Percentiles rank a stretch among this genome's conserved stretches.
Evolutionary conservation across 2,329 filamentous ascomycete genomes (phyloP).

Genomic region (Colletotrichum gloeosporioides): DNA sequence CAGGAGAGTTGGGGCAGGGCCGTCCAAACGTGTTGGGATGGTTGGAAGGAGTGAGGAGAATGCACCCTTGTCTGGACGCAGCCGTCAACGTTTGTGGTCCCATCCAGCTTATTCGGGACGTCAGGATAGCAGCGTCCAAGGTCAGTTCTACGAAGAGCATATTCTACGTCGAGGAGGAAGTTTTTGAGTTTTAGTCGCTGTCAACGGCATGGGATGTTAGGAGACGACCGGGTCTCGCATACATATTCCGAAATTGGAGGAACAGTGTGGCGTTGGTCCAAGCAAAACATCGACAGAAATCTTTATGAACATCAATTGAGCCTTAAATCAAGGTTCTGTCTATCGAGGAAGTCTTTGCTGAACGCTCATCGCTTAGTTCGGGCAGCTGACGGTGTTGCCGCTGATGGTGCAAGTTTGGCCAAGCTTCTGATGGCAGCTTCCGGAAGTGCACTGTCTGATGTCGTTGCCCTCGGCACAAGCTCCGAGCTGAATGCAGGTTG

Average conservation of each 20-base stretch:
- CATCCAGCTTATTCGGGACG: background rate
- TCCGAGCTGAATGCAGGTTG: background rate
- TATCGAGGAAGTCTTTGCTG: background rate
- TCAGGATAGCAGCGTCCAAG: background rate
- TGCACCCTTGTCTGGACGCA: background rate
- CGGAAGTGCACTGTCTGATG: background rate
- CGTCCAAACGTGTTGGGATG: background rate
- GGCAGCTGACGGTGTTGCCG: background rate
- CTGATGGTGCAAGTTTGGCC: background rate
- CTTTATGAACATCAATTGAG: background rate
- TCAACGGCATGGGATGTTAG: accelerated
- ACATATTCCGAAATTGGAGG: background rate
- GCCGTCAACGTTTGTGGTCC: background rate
- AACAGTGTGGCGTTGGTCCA: background rate
- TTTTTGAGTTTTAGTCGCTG: background rate
- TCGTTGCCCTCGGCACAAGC: background rate
- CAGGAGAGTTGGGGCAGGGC: background rate
- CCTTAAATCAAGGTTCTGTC: background rate
- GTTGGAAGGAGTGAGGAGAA: background rate
- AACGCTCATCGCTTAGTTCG: background rate
- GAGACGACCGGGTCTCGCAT: background rate
- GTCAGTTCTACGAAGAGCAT: background rate
- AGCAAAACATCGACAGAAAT: background rate
- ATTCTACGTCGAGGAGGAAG: background rate
- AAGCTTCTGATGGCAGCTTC: background rate